Base-by-base conservation (phyloP, 805 yeast genomes). In the Dipodascus geniculatus region DNA sequence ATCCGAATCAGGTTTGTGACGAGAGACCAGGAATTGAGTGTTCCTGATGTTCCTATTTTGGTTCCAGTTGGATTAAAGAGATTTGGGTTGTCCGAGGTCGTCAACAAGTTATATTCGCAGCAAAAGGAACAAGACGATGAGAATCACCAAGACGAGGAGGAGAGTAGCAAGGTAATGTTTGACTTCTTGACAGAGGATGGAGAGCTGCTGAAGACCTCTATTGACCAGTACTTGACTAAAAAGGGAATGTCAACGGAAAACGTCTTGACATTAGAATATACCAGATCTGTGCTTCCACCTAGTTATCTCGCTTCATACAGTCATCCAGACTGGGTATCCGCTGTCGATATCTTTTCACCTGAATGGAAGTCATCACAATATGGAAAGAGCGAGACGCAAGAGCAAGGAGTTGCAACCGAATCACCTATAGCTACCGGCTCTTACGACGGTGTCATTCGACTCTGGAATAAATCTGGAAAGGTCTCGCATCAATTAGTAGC, bases 251-350 rank as follows among this genome's bases (percentile, higher is more conserved):
- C 96, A 1, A 76, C 82, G 23, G 99, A 93, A 74, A 78, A 86
- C 0, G 79, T 83, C 53, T 67, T 93, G 57, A 81, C 81, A 24
- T 72, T 93, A 49, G 99, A 93, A 65, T 93, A 93, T 71, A 87
- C 96, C 11, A 78, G 96, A 60, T 89, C 96, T 0, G 84, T 89
- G 42, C 76, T 91, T 51, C 99, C 99, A 19, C 99, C 99, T n/a
- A 82, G 91, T 23, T 90, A 80, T 64, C 73, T 89, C 58, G 88
- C 95, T 2, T 83, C 95, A 48, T 93, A 84, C 69, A 80, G 82
- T 64, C 89, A 91, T 64, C 96, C 91, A 57, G 99, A 93, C 69
- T 93, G 99, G 99, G 80, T 93, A 22, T 87, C 96, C 22, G 78
- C 95, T 1, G 75, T 85, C 23, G 80, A 80, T 63, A 67, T 83